Evolutionary conservation across 2,329 filamentous ascomycete genomes (phyloP), one percentile per base, ranked within the genome.

Genomic region (Ophiostoma tasmaniense): DNA sequence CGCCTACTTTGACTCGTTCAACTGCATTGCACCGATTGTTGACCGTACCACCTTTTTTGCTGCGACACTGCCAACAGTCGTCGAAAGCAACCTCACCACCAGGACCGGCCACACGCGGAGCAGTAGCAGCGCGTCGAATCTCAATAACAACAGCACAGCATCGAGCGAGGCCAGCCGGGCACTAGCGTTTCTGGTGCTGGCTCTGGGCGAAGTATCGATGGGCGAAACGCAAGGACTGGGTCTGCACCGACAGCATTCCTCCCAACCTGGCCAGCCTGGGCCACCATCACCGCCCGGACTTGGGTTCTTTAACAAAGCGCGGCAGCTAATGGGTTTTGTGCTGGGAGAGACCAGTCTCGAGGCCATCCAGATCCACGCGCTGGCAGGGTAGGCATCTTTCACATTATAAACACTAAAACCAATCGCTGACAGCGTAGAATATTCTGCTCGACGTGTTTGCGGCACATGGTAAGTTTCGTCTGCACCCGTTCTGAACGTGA

Each of bases 271-370:
- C 84, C 85, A 2, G 77, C 87, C 30, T 81, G 81, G 55, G 85
- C 85, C 14, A 84, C 84, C 0, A 80, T 81, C 1, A 73, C 86
- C 86, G 1, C 86, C 87, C 0, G 87, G 87, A 0, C 74, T 89
- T 2, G 80, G 80, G 0, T 80, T 87, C 45, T 89, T 88, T 76
- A 89, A 89, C 71, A 86, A 88, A 75, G 87, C 85, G 20, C 80
- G 86, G 66, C 82, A 81, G 70, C 79, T 85, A n/a, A 80, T 88
- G 74, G 86, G 87, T 0, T 87, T 87, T 74, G 79, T 83, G 11
- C 73, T 84, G 67, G 83, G 82, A 1, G 81, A 85, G 30, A 85
- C 81, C 73, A 85, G 81, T 66, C 75, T 89, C 33, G 85, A 87
- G 72, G 87, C 84, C 70, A 80, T 88, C 8, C 87, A 89, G 73